These are phyloP conservation scores for Chaetomium tenue DNA, from an alignment of 495 filamentous ascomycete genomes.

Conservation along the genomic window DNA sequence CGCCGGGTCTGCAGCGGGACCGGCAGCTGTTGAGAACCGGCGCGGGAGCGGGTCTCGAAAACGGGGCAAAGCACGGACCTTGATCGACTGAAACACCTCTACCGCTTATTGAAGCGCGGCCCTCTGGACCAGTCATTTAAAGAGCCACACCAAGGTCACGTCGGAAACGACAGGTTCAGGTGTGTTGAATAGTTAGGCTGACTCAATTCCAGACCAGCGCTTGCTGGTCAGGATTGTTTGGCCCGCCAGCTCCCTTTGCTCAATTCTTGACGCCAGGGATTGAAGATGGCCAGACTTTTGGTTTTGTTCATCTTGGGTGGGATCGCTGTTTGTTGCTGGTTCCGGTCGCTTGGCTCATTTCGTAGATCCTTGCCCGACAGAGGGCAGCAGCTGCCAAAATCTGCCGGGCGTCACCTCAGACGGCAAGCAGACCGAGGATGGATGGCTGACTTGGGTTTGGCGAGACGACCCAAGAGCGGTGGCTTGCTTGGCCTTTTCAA, in stretches of 20 bases:
- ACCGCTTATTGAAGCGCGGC: not conserved
- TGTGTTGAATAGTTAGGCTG: not conserved
- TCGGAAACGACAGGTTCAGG: not conserved
- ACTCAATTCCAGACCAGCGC: not conserved
- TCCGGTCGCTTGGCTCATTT: slow-evolving; percentile 13
- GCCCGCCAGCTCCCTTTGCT: not conserved
- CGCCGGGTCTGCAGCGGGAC: not conserved
- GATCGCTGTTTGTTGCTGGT: slow-evolving; percentile 1
- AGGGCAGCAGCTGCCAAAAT: slow-evolving; percentile 1
- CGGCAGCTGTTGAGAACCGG: not conserved
- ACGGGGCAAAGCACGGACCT: not conserved
- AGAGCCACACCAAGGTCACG: not conserved
- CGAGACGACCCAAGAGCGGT: not conserved
- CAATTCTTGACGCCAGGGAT: not conserved
- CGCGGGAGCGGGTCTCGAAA: not conserved
- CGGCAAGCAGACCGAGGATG: slow-evolving; percentile 9
- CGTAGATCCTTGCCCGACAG: slow-evolving; percentile 5
- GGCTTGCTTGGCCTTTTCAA: slow-evolving; percentile 1
- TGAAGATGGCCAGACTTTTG: not conserved
- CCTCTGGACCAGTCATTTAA: not conserved
- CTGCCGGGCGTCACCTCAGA: slow-evolving; percentile 3
- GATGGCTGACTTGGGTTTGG: slow-evolving; percentile 2
- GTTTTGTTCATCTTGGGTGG: not conserved
- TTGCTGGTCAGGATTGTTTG: not conserved
- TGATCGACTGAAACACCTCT: not conserved